Percentiles rank a stretch among this genome's conserved stretches.
Conservation (phyloP, 2,329 filamentous ascomycete genomes). For the Graphilbum sp. region DNA sequence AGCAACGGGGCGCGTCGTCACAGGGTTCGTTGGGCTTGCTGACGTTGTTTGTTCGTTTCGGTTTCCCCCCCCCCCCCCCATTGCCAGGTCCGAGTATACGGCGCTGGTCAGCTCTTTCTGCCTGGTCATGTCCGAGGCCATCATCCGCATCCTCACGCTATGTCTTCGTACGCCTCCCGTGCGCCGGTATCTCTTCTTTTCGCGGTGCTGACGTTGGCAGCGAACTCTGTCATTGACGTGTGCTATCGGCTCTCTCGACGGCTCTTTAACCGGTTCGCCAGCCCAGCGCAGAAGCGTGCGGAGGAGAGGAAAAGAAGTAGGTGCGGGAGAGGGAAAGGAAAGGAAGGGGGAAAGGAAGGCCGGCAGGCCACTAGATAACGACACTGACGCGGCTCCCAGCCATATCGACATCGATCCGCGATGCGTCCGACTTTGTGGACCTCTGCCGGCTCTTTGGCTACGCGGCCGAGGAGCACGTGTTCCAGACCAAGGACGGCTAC, state of each 20-base stretch:
- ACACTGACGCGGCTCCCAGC: conserved; percentile 24
- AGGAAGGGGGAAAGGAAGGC: too few species aligned
- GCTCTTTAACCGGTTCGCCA: conserved; percentile 64
- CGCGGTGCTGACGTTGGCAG: conserved; percentile 22
- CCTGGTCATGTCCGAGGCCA: conserved; percentile 64
- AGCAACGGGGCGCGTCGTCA: not conserved
- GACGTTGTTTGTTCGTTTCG: not conserved
- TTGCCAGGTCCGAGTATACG: conserved; percentile 70
- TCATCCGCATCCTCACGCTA: conserved; percentile 75
- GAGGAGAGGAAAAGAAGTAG: conserved; percentile 19
- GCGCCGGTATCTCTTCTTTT: not conserved
- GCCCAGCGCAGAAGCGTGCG: conserved; percentile 50
- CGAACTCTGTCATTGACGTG: conserved; percentile 63
- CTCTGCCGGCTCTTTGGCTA: conserved; percentile 87
- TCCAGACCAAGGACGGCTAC: conserved; percentile 88
- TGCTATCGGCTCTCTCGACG: conserved; percentile 70
- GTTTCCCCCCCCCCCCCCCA: too few species aligned
- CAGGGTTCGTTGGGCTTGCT: not conserved
- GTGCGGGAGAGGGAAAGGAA: conserved; percentile 38
- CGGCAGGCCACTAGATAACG: conserved; percentile 37
- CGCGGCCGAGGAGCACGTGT: conserved; percentile 87
- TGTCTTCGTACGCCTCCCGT: conserved; percentile 52
- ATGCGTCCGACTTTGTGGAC: conserved; percentile 83
- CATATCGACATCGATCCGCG: conserved; percentile 60
- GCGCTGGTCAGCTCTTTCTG: conserved; percentile 72